phyloP scores from a whole-genome alignment of 1,139 yeast genomes.

The Scheffersomyces lignicola region DNA sequence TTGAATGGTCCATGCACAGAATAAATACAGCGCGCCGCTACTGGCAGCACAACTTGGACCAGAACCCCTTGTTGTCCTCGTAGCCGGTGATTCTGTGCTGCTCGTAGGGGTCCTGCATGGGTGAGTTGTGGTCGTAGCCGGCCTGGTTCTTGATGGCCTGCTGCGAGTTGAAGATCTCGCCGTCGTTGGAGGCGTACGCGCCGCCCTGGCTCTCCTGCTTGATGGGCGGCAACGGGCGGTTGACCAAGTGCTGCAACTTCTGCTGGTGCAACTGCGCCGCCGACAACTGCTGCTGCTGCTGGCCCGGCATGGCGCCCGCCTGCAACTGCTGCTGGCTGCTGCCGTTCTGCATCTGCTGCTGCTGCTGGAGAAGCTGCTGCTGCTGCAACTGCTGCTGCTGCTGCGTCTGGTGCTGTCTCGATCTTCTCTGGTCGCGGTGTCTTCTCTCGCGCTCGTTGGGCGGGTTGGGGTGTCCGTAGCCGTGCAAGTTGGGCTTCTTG shows the following conservation, averaged over 20 bases:
- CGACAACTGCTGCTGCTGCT: slow-evolving; percentile 31
- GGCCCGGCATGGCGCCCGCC: slow-evolving; percentile 16
- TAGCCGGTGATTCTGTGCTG: slow-evolving; percentile 34
- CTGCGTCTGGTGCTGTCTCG: slow-evolving; percentile 34
- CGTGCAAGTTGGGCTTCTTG: slow-evolving; percentile 87
- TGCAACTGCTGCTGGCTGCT: slow-evolving; percentile 15
- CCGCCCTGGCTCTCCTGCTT: slow-evolving; percentile 39
- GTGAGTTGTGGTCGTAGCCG: slow-evolving; percentile 15
- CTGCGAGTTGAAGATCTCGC: slow-evolving; percentile 6
- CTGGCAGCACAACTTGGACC: slow-evolving; percentile 49
- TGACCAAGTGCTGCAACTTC: slow-evolving; percentile 51
- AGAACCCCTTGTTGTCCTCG: slow-evolving; percentile 43
- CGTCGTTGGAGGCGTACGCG: slow-evolving; percentile 13
- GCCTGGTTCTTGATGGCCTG: slow-evolving; percentile 12
- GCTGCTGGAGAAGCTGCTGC: slow-evolving; percentile 20
- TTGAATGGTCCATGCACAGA: too few species aligned
- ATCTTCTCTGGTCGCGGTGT: slow-evolving; percentile 46
- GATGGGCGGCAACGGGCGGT: slow-evolving; percentile 52
- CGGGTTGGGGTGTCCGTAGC: slow-evolving; percentile 71
- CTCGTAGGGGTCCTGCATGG: slow-evolving; percentile 33
- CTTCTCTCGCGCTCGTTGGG: slow-evolving; percentile 57
- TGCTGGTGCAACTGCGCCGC: slow-evolving; percentile 52
- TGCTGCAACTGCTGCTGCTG: slow-evolving; percentile 25
- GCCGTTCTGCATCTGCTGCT: slow-evolving; percentile 20
- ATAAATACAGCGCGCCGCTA: too few species aligned